phyloP scores from a whole-genome alignment of 306 rosid genomes.

The Medicago lupulina region DNA sequence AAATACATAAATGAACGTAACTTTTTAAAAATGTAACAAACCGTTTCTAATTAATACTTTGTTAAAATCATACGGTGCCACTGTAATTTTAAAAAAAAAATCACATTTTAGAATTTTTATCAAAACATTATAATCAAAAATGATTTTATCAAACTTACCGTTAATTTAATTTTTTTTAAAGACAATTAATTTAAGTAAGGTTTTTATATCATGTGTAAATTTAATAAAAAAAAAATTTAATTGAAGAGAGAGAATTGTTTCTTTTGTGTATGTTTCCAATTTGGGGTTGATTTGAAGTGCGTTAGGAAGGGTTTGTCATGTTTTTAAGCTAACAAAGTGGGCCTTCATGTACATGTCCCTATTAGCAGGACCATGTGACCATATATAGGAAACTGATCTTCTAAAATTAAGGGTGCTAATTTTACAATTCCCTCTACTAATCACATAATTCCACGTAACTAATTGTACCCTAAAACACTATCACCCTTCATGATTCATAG shows the following conservation, averaged over 20 bases:
- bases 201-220: not conserved
- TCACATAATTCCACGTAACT: slow-evolving; percentile 47
- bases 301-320: slow-evolving; percentile 64
- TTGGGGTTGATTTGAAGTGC: slow-evolving; percentile 85
- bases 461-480: slow-evolving; percentile 33
- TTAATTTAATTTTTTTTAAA: not conserved
- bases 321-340: slow-evolving; percentile 82
- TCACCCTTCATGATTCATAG: slow-evolving; percentile 37
- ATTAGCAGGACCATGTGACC: slow-evolving; percentile 83
- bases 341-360: slow-evolving; percentile 76
- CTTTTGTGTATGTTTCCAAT: slow-evolving; percentile 68
- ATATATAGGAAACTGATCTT: slow-evolving; percentile 48
- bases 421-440: slow-evolving; percentile 37
- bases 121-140: too few relatives aligned
- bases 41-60: too few relatives aligned
- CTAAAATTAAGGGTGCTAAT: slow-evolving; percentile 14
- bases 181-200: not conserved
- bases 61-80: too few relatives aligned
- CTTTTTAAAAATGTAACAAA: too few relatives aligned
- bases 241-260: not conserved
- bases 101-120: too few relatives aligned
- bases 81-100: too few relatives aligned
- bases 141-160: not conserved
- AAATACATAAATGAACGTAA: too few relatives aligned
- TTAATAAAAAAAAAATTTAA: not conserved